Percentiles rank a stretch among this genome's conserved stretches.
Conservation (phyloP, 2,329 filamentous ascomycete species). For the Tolypocladium ovalisporum region DNA sequence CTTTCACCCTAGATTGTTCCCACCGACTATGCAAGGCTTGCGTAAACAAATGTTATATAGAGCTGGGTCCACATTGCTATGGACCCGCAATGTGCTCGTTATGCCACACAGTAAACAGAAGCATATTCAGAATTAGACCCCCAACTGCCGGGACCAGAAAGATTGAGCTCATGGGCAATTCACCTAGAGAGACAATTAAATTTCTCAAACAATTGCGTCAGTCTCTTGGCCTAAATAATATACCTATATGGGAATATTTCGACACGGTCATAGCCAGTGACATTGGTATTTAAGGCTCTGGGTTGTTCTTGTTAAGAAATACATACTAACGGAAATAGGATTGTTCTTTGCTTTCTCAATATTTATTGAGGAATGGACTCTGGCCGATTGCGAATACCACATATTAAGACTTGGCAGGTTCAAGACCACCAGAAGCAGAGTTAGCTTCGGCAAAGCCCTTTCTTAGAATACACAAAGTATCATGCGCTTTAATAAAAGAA, state of each 20-base stretch:
- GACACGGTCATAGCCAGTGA: neutral
- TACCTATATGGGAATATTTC: conserved; percentile 2
- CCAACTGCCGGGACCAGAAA: neutral
- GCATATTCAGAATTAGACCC: neutral
- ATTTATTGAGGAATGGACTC: neutral
- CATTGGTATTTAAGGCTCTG: neutral
- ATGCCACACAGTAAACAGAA: neutral
- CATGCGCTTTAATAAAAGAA: neutral
- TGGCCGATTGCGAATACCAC: neutral
- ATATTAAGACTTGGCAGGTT: neutral
- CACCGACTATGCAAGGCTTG: neutral
- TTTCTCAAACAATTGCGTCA: neutral
- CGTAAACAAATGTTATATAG: neutral
- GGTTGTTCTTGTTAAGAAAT: too few relatives aligned
- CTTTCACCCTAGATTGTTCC: neutral
- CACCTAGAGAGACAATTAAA: neutral
- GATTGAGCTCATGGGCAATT: neutral
- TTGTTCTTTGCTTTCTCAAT: neutral
- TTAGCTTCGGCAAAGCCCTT: neutral
- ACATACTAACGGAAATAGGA: neutral
- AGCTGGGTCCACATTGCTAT: neutral
- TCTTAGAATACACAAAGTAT: neutral
- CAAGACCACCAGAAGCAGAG: neutral
- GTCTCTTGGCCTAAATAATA: neutral
- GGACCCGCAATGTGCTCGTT: neutral